phyloP scores from a whole-genome alignment of 2,329 filamentous ascomycete species.

The Ilyonectria destructans region DNA sequence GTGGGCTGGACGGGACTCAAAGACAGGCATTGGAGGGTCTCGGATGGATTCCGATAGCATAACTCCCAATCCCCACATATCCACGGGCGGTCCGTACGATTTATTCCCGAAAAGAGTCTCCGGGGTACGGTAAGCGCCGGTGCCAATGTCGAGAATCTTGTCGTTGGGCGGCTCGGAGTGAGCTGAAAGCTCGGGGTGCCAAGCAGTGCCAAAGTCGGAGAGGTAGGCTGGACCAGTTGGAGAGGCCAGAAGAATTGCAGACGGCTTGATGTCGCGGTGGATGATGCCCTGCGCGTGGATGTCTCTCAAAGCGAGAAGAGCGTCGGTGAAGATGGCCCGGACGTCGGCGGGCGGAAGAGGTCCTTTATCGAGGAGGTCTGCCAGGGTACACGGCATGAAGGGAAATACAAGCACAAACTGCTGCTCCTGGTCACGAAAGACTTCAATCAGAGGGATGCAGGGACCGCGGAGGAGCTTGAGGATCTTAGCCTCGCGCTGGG shows the following conservation, averaged over 20 bases:
- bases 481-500: conserved; percentile 84
- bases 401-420: conserved; percentile 88
- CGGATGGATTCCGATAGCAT: conserved; percentile 84
- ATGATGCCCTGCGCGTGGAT: conserved; percentile 85
- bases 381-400: conserved; percentile 83
- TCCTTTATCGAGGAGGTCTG: conserved; percentile 72
- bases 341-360: conserved; percentile 54
- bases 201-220: conserved; percentile 94
- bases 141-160: conserved; percentile 95
- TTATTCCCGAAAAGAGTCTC: conserved; percentile 91
- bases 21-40: conserved; percentile 75
- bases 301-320: conserved; percentile 80
- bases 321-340: conserved; percentile 70
- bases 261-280: conserved; percentile 95
- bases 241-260: conserved; percentile 84
- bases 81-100: conserved; percentile 80
- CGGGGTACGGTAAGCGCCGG: conserved; percentile 90
- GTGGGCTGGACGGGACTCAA: conserved; percentile 80
- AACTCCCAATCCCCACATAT: conserved; percentile 92
- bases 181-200: conserved; percentile 75
- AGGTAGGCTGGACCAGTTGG: conserved; percentile 82
- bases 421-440: conserved; percentile 80
- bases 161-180: conserved; percentile 75
- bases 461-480: conserved; percentile 72
- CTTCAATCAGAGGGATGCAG: conserved; percentile 79